These are phyloP conservation scores for Auricularia sp. DNA, from an alignment of 768 basidiomycete genomes.

Conservation along the genomic window DNA sequence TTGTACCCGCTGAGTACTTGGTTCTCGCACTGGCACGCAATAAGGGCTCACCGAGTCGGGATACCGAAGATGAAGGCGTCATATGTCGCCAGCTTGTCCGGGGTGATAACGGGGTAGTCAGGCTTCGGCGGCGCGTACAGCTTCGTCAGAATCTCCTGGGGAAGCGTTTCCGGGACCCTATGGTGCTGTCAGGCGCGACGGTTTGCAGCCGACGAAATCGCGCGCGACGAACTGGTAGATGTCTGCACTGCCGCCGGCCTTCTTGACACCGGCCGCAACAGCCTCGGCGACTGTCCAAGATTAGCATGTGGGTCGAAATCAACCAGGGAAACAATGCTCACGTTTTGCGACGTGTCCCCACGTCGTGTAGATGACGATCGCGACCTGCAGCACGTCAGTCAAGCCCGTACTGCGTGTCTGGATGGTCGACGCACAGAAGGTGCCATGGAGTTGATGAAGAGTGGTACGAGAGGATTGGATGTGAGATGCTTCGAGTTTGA, in stretches of 20 bases:
- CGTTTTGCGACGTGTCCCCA: slow-evolving; percentile 64
- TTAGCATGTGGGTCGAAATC: not conserved
- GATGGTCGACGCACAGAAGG: not conserved
- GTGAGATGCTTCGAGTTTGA: not conserved
- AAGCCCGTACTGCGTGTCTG: not conserved
- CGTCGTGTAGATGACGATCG: slow-evolving; percentile 47
- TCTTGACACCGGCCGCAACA: slow-evolving; percentile 26
- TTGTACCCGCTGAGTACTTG: too few relatives aligned
- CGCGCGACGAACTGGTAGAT: slow-evolving; percentile 37
- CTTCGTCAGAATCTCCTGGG: slow-evolving; percentile 50
- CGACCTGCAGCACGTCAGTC: slow-evolving; percentile 4
- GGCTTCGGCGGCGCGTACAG: slow-evolving; percentile 68
- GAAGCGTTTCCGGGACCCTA: slow-evolving; percentile 72
- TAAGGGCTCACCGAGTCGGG: slow-evolving; percentile 41
- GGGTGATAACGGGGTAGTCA: slow-evolving; percentile 55
- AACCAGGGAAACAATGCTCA: slow-evolving; percentile 24
- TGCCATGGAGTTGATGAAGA: not conserved
- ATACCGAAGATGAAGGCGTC: slow-evolving; percentile 62
- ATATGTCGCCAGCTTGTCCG: slow-evolving; percentile 42
- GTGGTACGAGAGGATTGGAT: not conserved
- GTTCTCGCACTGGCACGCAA: too few relatives aligned
- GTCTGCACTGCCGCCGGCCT: slow-evolving; percentile 32
- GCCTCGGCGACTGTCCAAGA: slow-evolving; percentile 46
- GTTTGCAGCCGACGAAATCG: not conserved
- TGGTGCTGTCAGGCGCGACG: not conserved